Conservation (phyloP, 169 alveolate genomes). For the Eimeria acervulina region DNA sequence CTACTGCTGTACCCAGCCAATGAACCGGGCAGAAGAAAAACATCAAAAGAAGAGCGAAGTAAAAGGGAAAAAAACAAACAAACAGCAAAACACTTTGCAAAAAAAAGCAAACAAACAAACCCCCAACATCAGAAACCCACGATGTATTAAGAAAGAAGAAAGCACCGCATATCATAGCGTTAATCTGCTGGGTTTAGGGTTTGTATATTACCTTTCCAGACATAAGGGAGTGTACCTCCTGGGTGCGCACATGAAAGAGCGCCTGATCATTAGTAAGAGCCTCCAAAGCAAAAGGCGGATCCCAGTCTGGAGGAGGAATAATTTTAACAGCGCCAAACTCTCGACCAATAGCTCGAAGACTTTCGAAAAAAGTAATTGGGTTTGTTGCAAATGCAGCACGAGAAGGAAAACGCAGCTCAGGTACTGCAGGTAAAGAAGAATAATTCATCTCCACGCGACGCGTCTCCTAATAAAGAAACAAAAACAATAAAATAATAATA, state of each 20-base stretch:
- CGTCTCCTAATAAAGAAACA: conserved; percentile 25
- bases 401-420: conserved; percentile 56
- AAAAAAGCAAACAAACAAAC: no score
- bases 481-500: background rate
- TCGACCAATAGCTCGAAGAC: conserved; percentile 84
- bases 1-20: no score
- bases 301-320: conserved; percentile 90
- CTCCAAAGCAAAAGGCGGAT: conserved; percentile 87
- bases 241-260: conserved; percentile 90
- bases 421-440: conserved; percentile 69
- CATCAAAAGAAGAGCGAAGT: no score
- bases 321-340: conserved; percentile 92
- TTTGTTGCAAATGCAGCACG: conserved; percentile 31
- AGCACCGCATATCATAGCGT: no score
- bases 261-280: conserved; percentile 70
- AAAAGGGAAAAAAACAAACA: no score
- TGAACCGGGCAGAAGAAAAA: no score
- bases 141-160: no score
- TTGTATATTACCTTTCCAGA: conserved; percentile 85
- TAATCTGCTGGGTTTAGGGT: no score
- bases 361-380: conserved; percentile 2
- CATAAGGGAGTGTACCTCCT: conserved; percentile 87
- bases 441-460: conserved; percentile 79
- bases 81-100: no score
- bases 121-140: no score